Evolutionary conservation across 73 alveolate genomes (phyloP).

Genomic region (Breviolum minutum): DNA sequence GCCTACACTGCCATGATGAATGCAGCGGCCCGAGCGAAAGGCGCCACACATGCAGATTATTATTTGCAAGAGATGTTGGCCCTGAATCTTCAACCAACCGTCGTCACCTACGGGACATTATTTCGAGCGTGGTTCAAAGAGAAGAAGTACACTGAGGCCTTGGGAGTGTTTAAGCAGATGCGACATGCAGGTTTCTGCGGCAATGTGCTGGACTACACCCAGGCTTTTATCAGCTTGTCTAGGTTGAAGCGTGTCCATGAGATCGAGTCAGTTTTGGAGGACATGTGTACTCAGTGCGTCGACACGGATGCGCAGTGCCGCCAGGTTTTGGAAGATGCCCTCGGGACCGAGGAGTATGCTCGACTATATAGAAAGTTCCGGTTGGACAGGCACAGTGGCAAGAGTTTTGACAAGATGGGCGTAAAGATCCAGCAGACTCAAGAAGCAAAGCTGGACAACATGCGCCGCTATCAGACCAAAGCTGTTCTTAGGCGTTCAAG

Average conservation of each 20-base stretch:
- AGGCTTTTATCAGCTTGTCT: background rate
- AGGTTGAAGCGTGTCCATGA: background rate
- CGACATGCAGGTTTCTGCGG: background rate
- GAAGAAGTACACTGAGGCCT: background rate
- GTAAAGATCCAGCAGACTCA: background rate
- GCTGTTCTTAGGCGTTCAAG: background rate
- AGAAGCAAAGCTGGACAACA: background rate
- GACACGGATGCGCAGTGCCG: background rate
- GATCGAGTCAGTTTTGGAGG: background rate
- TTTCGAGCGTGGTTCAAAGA: background rate
- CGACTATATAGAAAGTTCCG: background rate
- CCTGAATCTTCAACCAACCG: background rate
- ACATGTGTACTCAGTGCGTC: background rate
- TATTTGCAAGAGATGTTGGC: background rate
- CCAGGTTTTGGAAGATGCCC: background rate
- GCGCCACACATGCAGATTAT: background rate
- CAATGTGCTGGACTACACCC: background rate
- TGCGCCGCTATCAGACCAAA: constrained; percentile 11
- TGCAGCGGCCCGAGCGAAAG: background rate
- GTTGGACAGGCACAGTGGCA: background rate
- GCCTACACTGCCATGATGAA: background rate
- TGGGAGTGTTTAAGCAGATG: background rate
- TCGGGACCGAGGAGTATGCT: background rate
- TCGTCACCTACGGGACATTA: background rate
- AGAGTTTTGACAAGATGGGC: background rate